Percentiles rank a stretch among this genome's conserved stretches.
Conservation (phyloP, 257 asterid species). For the Paraleonurus japonicus region DNA sequence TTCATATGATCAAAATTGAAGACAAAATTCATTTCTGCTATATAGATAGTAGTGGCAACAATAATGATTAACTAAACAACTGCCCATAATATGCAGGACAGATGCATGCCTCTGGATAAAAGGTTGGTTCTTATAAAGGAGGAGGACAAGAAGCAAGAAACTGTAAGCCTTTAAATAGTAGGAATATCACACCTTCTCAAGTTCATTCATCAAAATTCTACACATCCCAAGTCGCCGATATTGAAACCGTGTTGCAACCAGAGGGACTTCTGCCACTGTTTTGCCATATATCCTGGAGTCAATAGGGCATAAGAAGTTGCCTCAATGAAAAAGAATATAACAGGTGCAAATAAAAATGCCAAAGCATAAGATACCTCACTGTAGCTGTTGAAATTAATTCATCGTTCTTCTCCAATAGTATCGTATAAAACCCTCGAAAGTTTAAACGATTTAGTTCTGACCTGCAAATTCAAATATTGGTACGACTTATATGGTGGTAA, state of each 20-base stretch:
- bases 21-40: background rate
- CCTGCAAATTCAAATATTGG: conserved; percentile 45
- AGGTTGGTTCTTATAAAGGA: background rate
- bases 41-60: background rate
- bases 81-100: background rate
- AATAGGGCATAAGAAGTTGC: conserved; percentile 13
- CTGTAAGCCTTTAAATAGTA: background rate
- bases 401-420: conserved; percentile 67
- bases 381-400: conserved; percentile 73
- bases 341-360: conserved; percentile 14
- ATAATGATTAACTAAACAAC: background rate
- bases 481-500: background rate
- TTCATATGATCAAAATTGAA: background rate
- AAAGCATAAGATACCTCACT: conserved; percentile 55
- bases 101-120: background rate
- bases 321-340: background rate
- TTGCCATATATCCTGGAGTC: conserved; percentile 69
- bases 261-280: conserved; percentile 88
- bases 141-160: background rate
- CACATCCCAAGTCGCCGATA: conserved; percentile 96
- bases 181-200: conserved; percentile 64
- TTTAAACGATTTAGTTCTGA: conserved; percentile 74
- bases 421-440: conserved; percentile 82
- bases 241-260: conserved; percentile 79
- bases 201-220: conserved; percentile 76